Conservation (phyloP, 1,284 basidiomycete species). For the Ustilago curta region DNA sequence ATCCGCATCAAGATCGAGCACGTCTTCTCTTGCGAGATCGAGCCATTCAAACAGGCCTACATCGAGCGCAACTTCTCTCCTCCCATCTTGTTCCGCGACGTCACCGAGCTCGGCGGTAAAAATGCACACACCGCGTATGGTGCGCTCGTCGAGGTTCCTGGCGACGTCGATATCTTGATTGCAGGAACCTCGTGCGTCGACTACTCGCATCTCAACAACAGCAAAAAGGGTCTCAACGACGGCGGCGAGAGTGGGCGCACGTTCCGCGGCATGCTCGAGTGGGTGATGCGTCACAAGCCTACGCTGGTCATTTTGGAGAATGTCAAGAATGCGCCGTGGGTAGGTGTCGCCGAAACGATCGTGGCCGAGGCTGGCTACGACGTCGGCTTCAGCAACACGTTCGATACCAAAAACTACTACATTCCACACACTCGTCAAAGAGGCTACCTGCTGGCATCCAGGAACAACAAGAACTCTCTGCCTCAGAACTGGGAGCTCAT, state of each 20-base stretch:
- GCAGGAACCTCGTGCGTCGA: constrained; percentile 97
- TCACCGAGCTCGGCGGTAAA: constrained; percentile 80
- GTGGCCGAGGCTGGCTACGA: constrained; percentile 79
- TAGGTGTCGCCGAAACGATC: constrained; percentile 80
- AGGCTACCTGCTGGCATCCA: constrained; percentile 55
- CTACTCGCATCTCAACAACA: constrained; percentile 93
- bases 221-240: constrained; percentile 77
- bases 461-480: constrained; percentile 53
- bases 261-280: constrained; percentile 81
- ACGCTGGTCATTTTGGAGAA: constrained; percentile 93
- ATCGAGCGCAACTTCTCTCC: constrained; percentile 93
- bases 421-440: constrained; percentile 82
- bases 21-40: constrained; percentile 97
- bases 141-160: constrained; percentile 84
- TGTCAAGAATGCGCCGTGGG: constrained; percentile 91
- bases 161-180: constrained; percentile 84
- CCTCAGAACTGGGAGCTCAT: constrained; percentile 77
- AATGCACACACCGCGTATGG: constrained; percentile 85
- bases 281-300: constrained; percentile 87
- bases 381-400: constrained; percentile 74
- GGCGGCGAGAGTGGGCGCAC: constrained; percentile 66
- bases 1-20: constrained; percentile 82
- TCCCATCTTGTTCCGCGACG: constrained; percentile 90
- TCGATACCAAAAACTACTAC: constrained; percentile 94
- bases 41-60: constrained; percentile 97